Percentiles rank a stretch among this genome's conserved stretches.
Evolutionary conservation across 2,329 filamentous ascomycete genomes (phyloP).

Genomic region (Stachybotrys chlorohalonatus): DNA sequence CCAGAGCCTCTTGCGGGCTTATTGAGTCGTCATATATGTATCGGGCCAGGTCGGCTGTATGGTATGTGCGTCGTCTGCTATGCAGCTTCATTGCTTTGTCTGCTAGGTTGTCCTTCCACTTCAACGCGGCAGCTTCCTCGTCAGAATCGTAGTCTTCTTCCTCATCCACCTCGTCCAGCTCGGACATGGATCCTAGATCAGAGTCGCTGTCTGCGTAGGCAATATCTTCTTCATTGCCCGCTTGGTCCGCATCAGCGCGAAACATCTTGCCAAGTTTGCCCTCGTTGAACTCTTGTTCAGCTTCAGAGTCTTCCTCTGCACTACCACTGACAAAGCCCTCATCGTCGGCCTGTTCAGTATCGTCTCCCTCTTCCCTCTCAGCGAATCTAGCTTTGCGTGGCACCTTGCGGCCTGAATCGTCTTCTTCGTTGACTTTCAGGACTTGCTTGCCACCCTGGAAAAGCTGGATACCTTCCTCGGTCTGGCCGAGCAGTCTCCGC

Average conservation of each 20-base stretch:
- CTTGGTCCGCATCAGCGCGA: conserved; percentile 39
- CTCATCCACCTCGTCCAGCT: conserved; percentile 33
- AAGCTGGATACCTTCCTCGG: conserved; percentile 71
- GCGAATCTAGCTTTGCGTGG: conserved; percentile 49
- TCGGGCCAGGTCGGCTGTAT: conserved; percentile 73
- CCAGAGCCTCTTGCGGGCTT: conserved; percentile 64
- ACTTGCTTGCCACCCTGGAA: conserved; percentile 72
- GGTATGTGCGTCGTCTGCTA: conserved; percentile 60
- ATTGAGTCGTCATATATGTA: conserved; percentile 83
- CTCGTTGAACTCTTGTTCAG: conserved; percentile 49
- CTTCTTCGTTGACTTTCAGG: conserved; percentile 40
- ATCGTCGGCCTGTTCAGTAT: conserved; percentile 40
- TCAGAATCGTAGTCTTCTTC: conserved; percentile 46
- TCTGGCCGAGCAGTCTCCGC: conserved; percentile 71
- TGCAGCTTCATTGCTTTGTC: conserved; percentile 67
- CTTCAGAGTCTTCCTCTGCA: conserved; percentile 39
- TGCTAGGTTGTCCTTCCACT: conserved; percentile 84
- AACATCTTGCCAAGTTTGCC: conserved; percentile 54
- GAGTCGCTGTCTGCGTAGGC: conserved; percentile 96
- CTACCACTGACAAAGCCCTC: conserved; percentile 48
- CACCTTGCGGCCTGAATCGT: conserved; percentile 53
- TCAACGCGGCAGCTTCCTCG: conserved; percentile 63
- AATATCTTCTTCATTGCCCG: conserved; percentile 58
- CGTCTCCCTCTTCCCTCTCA: conserved; percentile 48
- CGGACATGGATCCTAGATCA: conserved; percentile 80